Base-by-base conservation (phyloP, 352 stramenopile genomes). In the Thraustochytrium striatum region DNA sequence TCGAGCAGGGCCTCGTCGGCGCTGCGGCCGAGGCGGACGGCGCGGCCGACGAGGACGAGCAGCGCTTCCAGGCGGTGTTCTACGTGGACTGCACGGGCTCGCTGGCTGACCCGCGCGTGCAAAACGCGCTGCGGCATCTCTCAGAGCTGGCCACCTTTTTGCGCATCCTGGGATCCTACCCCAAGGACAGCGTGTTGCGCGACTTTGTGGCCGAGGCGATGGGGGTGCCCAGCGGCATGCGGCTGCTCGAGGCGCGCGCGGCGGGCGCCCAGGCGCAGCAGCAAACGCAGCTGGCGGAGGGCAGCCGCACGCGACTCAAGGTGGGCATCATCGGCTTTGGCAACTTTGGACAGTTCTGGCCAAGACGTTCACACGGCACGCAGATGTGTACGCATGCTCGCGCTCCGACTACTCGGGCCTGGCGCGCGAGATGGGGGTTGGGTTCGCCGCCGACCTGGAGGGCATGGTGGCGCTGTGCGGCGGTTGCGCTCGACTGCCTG, bases 321-420 rank as follows among this genome's bases (percentile, higher is more conserved):
- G 97, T 99, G 79, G 95, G 94, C 39, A 91, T 99, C 50, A 91
- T 98, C 68, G 94, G 94, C 2, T 98, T 98, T 82, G 93, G 95
- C 47, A 93, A 97, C 82, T 99, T 99, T 85, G 95, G 94, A 36
- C 95, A 98, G 87, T 98, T 98, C 91, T 99, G 72, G 91, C 91
- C n/a, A 93, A 93, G 87, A 95, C 89, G 8, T 97, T 98, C 85
- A 82, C 88, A 43, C 96, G 96, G 84, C 89, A 95, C 78, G 91
- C 95, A 72, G 84, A 87, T 0, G 90, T 97, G 47, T 89, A 94
- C 3, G 88, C 86, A 3, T 91, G 87, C 5, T 97, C 91, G 39
- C 87, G 93, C 13, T 91, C 83, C 30, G 91, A 97, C 82, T 97
- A 97, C 83, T 87, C 85, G 16, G 72, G 59, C 19, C 70, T 85